Evolutionary conservation across 2,329 filamentous ascomycete genomes (phyloP), one percentile per base, ranked within the genome.

Genomic region (Ambrosiella xylebori): DNA sequence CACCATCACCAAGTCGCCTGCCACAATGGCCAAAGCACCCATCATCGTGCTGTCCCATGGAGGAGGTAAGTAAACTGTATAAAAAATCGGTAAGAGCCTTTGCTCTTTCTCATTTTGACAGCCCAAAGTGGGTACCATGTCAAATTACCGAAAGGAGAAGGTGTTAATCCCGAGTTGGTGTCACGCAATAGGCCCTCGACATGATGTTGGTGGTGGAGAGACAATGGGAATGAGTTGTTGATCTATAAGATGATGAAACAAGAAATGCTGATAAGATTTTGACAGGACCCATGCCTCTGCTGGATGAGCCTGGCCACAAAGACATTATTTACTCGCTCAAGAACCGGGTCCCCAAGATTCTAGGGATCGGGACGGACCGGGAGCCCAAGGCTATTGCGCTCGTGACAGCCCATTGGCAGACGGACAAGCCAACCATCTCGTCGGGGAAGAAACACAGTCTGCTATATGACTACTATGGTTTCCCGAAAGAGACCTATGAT

Each of bases 401-500:
- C 38, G 71, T 81, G 12, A 81, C 79, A 0, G 78, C 79, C 3
- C 78, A 81, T 68, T 81, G 78, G 79, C 72, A 71, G 1, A 74
- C 74, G 2, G 52, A 62, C 12, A 66, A 66, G 7, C 78, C 78
- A 1, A 74, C 71, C 47, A 74, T 83, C 59, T 78, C 76, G 11
- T 76, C 73, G 2, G 73, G 64, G 3, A 63, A 68, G 17, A 70
- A 69, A 27, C 79, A 76, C 58, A 64, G 68, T 1, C 68, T 83
- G 3, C 66, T 73, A 54, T 83, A 79, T 65, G 79, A 83, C 64
- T 83, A 82, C 67, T 73, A 73, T 63, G 77, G 77, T 15, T 82
- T 82, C 63, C 79, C 79, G 0, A 65, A 70, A 8, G 78, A 78
- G 66, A 64, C 74, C 0, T 83, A 82, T 65, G 61, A 70, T 15